Conservation (phyloP, 108 stramenopile genomes). For the Discostella stelligeroides region DNA sequence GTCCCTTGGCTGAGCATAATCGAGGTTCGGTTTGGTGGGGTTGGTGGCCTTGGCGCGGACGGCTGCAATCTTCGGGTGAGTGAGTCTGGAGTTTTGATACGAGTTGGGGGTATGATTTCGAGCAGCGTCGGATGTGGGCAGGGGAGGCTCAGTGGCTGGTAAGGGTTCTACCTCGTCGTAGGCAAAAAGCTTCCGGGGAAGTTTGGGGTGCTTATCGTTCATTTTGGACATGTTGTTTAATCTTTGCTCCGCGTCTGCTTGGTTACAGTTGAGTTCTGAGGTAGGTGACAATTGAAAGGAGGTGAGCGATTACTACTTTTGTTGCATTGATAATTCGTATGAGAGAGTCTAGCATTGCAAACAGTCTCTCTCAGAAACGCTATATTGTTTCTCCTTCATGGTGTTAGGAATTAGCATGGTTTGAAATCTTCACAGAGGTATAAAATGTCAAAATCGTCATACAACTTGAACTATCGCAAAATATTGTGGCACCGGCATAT, state of each 20-base stretch:
- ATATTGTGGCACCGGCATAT: too few relatives aligned
- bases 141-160: conserved; percentile 87
- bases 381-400: conserved; percentile 18
- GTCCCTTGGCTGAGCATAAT: conserved; percentile 68
- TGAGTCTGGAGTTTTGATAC: conserved; percentile 74
- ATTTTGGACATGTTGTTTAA: conserved; percentile 42
- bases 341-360: too few relatives aligned
- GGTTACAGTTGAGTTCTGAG: too few relatives aligned
- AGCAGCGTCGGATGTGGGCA: conserved; percentile 85
- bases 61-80: conserved; percentile 77
- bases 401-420: conserved; percentile 35
- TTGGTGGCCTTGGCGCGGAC: conserved; percentile 77
- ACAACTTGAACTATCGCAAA: background rate
- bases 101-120: conserved; percentile 85
- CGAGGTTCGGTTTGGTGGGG: conserved; percentile 55
- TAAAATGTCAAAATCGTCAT: background rate
- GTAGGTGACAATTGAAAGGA: too few relatives aligned
- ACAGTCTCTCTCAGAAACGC: conserved; percentile 13
- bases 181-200: conserved; percentile 67
- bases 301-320: too few relatives aligned
- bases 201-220: conserved; percentile 54
- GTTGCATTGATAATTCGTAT: too few relatives aligned
- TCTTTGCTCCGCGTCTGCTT: too few relatives aligned
- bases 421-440: conserved; percentile 22
- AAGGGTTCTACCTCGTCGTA: conserved; percentile 77